A percentile compares a stretch with the other conserved stretches of the same genome.
Evolutionary conservation across 345 rosid genomes (phyloP).

Genomic region (Hibiscus mutabilis): DNA sequence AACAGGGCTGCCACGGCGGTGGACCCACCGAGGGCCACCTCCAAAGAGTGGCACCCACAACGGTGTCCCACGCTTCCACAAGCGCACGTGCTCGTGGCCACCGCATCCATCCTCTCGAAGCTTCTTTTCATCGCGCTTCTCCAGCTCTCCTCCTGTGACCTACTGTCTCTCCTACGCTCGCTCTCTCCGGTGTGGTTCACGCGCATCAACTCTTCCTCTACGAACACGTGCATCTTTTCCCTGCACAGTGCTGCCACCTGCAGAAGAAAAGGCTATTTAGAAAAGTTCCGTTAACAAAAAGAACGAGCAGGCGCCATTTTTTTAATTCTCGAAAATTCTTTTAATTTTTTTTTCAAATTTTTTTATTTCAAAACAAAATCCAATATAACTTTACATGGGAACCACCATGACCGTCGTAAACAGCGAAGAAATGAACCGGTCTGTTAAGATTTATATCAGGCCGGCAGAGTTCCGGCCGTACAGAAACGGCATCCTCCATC

Average conservation of each 20-base stretch:
- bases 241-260: constrained; percentile 51
- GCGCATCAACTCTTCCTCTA: constrained; percentile 39
- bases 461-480: constrained; percentile 27
- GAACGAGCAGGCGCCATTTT: neutral
- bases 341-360: neutral
- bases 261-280: neutral
- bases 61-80: constrained; percentile 27
- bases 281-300: neutral
- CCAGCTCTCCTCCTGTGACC: constrained; percentile 22
- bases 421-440: constrained; percentile 74
- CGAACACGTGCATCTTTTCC: constrained; percentile 40
- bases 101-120: constrained; percentile 39
- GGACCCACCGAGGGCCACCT: constrained; percentile 40
- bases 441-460: constrained; percentile 28
- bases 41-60: constrained; percentile 36
- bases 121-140: constrained; percentile 33
- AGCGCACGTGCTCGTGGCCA: constrained; percentile 33
- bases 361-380: neutral
- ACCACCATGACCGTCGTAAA: constrained; percentile 87
- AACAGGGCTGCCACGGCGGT: constrained; percentile 45
- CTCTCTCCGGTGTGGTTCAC: constrained; percentile 8
- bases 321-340: neutral
- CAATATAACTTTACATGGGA: constrained; percentile 31
- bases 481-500: constrained; percentile 52
- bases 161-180: constrained; percentile 6